These are phyloP conservation scores for Sporothrix phasma DNA, from an alignment of 2,329 filamentous ascomycete species.

Conservation along the genomic window DNA sequence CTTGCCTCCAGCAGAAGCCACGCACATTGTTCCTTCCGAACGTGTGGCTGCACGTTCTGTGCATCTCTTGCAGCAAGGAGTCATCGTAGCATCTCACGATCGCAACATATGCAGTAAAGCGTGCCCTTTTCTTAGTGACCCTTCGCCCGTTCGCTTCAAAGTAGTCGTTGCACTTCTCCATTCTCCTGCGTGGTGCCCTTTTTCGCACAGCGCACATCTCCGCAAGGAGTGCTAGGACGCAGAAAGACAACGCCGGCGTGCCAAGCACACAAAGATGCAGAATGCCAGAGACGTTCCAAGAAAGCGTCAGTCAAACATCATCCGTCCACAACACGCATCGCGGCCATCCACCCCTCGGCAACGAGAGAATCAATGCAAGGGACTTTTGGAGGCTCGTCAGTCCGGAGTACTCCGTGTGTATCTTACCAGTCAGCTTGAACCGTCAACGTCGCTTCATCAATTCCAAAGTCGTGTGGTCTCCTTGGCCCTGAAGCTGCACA, in stretches of 20 bases:
- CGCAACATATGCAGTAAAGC: too few species aligned
- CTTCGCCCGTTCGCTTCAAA: background rate
- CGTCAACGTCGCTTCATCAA: background rate
- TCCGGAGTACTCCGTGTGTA: too few species aligned
- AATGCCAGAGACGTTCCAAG: too few species aligned
- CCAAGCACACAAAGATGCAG: too few species aligned
- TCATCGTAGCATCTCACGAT: background rate
- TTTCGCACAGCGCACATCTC: background rate
- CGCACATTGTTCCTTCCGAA: background rate
- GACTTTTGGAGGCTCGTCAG: background rate
- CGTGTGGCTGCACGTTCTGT: too few species aligned
- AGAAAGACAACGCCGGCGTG: too few species aligned
- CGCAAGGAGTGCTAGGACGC: background rate
- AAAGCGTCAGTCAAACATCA: background rate
- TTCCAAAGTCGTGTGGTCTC: too few species aligned
- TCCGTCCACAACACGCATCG: background rate
- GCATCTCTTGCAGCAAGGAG: background rate
- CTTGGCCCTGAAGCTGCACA: too few species aligned
- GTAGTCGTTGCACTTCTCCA: background rate
- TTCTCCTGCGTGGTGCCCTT: background rate
- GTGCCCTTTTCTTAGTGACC: background rate
- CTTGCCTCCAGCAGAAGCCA: background rate
- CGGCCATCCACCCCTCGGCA: background rate
- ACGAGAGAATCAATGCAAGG: background rate
- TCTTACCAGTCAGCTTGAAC: background rate